Evolutionary conservation across 257 asterid genomes (phyloP).

Genomic region (Galeopsis tetrahit): DNA sequence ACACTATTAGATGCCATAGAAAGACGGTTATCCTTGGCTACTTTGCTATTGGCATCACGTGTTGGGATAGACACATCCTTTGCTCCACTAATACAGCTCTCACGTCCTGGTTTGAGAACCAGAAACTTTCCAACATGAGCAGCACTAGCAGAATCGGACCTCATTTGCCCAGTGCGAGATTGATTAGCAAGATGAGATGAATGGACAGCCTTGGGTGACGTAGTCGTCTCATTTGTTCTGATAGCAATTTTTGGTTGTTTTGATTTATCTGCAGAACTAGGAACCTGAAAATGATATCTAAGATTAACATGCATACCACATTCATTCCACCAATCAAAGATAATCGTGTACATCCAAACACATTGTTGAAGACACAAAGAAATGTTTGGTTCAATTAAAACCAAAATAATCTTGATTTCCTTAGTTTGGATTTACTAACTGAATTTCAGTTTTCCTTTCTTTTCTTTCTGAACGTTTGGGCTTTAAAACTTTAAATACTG

Average conservation of each 20-base stretch:
- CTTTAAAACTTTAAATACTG: neutral
- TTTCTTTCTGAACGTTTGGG: neutral
- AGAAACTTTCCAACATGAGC: conserved; percentile 75
- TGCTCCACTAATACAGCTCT: conserved; percentile 40
- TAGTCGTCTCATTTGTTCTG: neutral
- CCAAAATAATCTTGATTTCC: neutral
- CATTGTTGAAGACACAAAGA: conserved; percentile 14
- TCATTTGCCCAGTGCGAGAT: conserved; percentile 55
- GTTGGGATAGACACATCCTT: conserved; percentile 55
- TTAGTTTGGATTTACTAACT: neutral
- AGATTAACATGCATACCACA: conserved; percentile 25
- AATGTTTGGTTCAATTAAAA: neutral
- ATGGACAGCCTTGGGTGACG: conserved; percentile 31
- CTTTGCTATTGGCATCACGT: conserved; percentile 46
- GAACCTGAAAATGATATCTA: conserved; percentile 51
- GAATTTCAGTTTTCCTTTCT: neutral
- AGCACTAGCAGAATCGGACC: conserved; percentile 55
- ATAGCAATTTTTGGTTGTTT: conserved; percentile 59
- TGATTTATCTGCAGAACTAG: conserved; percentile 61
- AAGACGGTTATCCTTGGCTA: conserved; percentile 36
- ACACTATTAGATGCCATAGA: conserved; percentile 35
- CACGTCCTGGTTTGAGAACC: conserved; percentile 80
- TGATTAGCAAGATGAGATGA: conserved; percentile 58
- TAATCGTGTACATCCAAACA: neutral
- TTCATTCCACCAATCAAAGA: neutral